phyloP scores from a whole-genome alignment of 192 early-diverging fungal species.

The Coemansia sp. region DNA sequence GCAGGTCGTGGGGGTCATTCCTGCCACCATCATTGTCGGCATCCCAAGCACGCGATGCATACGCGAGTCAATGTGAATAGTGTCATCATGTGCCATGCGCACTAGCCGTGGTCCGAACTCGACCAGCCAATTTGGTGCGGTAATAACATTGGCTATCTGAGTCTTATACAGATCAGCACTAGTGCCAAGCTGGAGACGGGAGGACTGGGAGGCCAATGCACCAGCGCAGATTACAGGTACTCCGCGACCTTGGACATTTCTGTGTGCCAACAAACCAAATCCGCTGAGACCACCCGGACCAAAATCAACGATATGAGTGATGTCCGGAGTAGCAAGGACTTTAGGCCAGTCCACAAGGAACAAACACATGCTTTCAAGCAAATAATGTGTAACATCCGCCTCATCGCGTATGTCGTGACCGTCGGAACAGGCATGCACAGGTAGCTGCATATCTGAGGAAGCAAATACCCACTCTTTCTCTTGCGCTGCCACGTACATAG shows the following conservation, averaged over 20 bases:
- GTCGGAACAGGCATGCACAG: conserved; percentile 76
- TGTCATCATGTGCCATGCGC: conserved; percentile 52
- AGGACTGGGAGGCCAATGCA: conserved; percentile 7
- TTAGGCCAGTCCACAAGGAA: conserved; percentile 63
- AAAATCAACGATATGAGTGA: conserved; percentile 93
- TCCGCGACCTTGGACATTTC: conserved; percentile 87
- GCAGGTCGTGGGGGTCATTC: conserved; percentile 90
- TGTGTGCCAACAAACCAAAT: conserved; percentile 78
- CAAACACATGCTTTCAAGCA: conserved; percentile 69
- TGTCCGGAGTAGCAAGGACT: conserved; percentile 52
- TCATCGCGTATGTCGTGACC: conserved; percentile 74
- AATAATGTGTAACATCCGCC: conserved; percentile 59
- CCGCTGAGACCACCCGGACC: conserved; percentile 84
- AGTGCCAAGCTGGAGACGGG: conserved; percentile 64
- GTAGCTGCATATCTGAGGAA: conserved; percentile 29
- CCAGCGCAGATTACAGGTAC: conserved; percentile 54
- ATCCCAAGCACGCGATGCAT: conserved; percentile 84
- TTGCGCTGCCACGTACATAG: not conserved
- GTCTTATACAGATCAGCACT: conserved; percentile 73
- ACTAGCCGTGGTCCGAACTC: conserved; percentile 84
- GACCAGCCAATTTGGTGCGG: conserved; percentile 81
- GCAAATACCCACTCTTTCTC: conserved; percentile 34
- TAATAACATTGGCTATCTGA: conserved; percentile 65
- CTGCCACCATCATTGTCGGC: conserved; percentile 92
- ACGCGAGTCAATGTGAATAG: conserved; percentile 80